A percentile compares a stretch with the other conserved stretches of the same genome.
Evolutionary conservation across 768 basidiomycete genomes (phyloP).

Genomic region (Rhodotorula babjevae): DNA sequence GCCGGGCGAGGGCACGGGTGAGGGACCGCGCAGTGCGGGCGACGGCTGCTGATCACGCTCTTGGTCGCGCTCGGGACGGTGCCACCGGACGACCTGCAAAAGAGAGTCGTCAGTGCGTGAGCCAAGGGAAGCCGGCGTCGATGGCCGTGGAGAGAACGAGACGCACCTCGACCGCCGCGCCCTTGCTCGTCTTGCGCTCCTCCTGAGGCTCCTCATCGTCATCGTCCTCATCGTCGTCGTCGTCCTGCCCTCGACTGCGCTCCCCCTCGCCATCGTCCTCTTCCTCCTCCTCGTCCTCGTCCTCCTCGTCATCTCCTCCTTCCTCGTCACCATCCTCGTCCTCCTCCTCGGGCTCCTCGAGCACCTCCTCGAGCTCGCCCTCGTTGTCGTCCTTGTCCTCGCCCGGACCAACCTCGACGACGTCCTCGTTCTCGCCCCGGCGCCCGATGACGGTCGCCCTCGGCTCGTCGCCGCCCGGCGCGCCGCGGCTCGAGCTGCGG

Average conservation of each 20-base stretch:
- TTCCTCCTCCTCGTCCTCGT: not conserved
- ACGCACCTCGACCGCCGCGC: slow-evolving; percentile 31
- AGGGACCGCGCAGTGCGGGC: not conserved
- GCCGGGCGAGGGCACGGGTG: not conserved
- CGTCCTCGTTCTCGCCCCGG: not conserved
- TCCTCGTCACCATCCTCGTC: slow-evolving; percentile 11
- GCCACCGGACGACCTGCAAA: slow-evolving; percentile 33
- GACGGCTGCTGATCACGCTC: not conserved
- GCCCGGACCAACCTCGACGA: slow-evolving; percentile 18
- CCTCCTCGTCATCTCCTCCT: not conserved
- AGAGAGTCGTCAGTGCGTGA: too few species aligned
- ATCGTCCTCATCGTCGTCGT: slow-evolving; percentile 8
- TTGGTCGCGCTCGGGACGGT: slow-evolving; percentile 24
- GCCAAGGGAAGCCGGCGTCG: not conserved
- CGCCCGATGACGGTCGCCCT: not conserved
- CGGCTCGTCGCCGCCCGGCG: not conserved
- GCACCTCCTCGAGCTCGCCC: slow-evolving; percentile 11
- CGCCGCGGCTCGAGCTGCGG: not conserved
- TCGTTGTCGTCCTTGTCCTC: slow-evolving; percentile 16
- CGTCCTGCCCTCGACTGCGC: not conserved
- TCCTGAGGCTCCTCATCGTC: slow-evolving; percentile 17
- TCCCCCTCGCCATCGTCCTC: slow-evolving; percentile 11
- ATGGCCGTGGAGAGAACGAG: not conserved
- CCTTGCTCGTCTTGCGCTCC: slow-evolving; percentile 25
- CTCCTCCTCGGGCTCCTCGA: not conserved